Evolutionary conservation across 148 eudicot genomes (phyloP).

Genomic region (Rheum nobile): DNA sequence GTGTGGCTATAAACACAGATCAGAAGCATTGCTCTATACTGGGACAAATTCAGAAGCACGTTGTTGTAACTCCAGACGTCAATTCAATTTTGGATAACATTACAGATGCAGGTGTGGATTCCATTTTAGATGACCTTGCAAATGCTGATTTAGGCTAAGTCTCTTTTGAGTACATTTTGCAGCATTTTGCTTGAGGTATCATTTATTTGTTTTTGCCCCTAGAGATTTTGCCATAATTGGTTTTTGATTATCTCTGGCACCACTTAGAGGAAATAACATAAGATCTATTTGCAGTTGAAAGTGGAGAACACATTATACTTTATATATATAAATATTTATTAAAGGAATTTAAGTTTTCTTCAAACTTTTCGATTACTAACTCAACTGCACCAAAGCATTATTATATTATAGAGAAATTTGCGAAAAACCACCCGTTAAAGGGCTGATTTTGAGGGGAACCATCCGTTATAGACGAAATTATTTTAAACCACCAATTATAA

Average conservation of each 20-base stretch:
- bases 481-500: no score
- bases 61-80: constrained; percentile 6
- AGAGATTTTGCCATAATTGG: background rate
- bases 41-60: background rate
- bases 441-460: no score
- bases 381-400: no score
- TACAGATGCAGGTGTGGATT: background rate
- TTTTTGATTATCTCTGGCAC: background rate
- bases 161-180: background rate
- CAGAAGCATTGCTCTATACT: background rate
- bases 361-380: no score
- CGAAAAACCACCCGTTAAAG: no score
- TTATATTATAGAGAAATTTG: no score
- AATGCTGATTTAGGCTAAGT: background rate
- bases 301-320: no score
- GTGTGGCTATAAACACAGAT: background rate
- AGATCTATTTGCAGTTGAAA: background rate
- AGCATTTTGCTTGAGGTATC: background rate
- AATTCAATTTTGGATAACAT: constrained; percentile 2
- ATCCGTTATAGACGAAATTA: no score
- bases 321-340: background rate
- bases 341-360: background rate
- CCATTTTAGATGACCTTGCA: background rate
- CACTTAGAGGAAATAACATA: background rate
- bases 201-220: background rate